Evolutionary conservation across 176 grass and related monocot genomes (phyloP).

Genomic region (Otatea glauca): DNA sequence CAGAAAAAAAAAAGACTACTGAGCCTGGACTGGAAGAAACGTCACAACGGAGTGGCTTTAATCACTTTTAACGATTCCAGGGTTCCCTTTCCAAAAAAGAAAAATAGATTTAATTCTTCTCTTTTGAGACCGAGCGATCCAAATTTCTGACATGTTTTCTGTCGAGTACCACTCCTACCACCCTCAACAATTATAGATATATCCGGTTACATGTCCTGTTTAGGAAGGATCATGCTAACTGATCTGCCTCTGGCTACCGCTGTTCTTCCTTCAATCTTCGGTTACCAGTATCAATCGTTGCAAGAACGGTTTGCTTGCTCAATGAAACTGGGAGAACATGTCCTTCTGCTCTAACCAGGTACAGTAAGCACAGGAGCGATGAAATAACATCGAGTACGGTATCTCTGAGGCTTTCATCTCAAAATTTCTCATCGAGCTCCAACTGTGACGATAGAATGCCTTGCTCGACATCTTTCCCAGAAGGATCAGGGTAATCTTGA

Average conservation of each 20-base stretch:
- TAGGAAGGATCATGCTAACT: background rate
- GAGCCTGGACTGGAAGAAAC: too few relatives aligned
- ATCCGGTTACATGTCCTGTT: background rate
- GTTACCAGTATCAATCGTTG: background rate
- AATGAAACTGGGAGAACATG: background rate
- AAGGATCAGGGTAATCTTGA: background rate
- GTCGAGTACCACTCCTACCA: background rate
- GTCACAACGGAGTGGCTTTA: too few relatives aligned
- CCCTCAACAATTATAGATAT: too few relatives aligned
- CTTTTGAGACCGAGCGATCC: background rate
- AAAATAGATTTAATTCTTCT: too few relatives aligned
- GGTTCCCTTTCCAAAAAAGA: too few relatives aligned
- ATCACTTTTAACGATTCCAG: too few relatives aligned
- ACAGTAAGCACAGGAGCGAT: background rate
- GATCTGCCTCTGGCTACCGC: background rate
- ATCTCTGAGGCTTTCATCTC: conserved; percentile 13
- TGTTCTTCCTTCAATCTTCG: background rate
- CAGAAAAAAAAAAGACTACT: too few relatives aligned
- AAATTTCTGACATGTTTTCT: background rate
- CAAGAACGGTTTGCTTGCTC: background rate
- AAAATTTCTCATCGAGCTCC: conserved; percentile 26
- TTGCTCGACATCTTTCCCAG: conserved; percentile 14
- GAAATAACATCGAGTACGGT: background rate
- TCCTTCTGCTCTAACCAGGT: background rate
- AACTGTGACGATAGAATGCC: background rate